Base-by-base conservation (phyloP, 495 filamentous ascomycete species). In the Geopyxis carbonaria region DNA sequence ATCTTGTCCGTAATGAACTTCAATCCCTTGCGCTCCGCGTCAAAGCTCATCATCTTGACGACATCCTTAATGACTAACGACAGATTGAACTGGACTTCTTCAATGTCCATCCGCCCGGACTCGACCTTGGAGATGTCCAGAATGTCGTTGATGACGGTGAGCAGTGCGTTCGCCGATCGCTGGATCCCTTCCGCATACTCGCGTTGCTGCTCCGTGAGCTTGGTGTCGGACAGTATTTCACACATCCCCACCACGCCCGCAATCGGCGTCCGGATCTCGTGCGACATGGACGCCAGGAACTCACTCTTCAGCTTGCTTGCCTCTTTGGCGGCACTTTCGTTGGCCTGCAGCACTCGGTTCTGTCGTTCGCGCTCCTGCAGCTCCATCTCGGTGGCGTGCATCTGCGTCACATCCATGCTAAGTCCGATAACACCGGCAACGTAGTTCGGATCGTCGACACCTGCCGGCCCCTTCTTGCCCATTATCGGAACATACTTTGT, bases 141-240 rank as follows among this genome's bases (percentile, higher is more conserved):
- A 25, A 89, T 86, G 46, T 92, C 82, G 42, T 92, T 91, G 57
- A 92, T 89, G 16, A 92, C 76, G 2, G 78, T 80, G 14, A 93
- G 59, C n/a, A 93, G 60, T 2, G 76, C 70, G 37, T 84, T 83
- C 0, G 75, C 82, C 0, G 81, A 89, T 14, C 80, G 68, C 46
- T 84, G 73, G 21, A 93, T 76, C 44, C 82, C 83, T 29, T 79
- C 73, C 0, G 78, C 72, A 38, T 70, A 81, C 27, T 89, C 80
- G 16, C 64, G 62, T 49, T 87, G 80, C 33, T 85, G 76, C 2
- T 67, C 59, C 27, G 67, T 62, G 19, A 92, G 58, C 5, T 63
- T 51, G n/a, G 72, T 80, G 46, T 78, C 75, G 15, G 76, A 57
- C 21, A 86, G 59, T 40, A 82, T 65, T 28, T 80, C 72, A 3